phyloP scores from a whole-genome alignment of 2,329 filamentous ascomycete species.

The Ophiostoma sp. region DNA sequence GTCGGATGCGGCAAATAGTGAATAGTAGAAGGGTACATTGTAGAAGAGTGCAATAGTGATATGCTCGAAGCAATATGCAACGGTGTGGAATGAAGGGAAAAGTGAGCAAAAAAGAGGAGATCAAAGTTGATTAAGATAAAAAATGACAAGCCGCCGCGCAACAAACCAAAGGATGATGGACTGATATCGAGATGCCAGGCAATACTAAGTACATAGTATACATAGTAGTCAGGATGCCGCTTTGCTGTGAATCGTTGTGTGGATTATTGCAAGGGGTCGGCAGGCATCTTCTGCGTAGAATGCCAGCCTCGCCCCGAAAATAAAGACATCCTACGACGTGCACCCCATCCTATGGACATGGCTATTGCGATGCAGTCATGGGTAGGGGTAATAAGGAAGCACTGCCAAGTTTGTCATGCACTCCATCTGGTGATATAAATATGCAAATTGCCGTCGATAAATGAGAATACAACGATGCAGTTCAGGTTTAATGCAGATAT shows the following conservation, averaged over 20 bases:
- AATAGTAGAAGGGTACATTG: not conserved
- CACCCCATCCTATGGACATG: not conserved
- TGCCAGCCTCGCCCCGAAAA: not conserved
- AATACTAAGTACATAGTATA: not conserved
- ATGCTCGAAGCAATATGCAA: not conserved
- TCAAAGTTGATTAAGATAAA: not conserved
- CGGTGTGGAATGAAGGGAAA: not conserved
- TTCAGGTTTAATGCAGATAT: not conserved
- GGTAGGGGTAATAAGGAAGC: constrained; percentile 5
- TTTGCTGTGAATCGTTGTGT: no score
- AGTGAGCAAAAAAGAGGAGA: constrained; percentile 1
- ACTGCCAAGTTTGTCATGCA: not conserved
- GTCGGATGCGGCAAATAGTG: not conserved
- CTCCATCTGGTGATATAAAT: no score
- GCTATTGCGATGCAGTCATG: not conserved
- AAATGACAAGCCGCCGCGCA: not conserved
- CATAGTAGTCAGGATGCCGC: no score
- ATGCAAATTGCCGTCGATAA: not conserved
- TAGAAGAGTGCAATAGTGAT: not conserved
- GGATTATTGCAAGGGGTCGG: not conserved
- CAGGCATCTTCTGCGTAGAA: not conserved
- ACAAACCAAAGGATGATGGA: not conserved
- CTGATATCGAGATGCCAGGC: not conserved
- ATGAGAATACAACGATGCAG: not conserved
- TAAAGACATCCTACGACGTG: not conserved